Base-by-base conservation (phyloP, 1,284 basidiomycete species). In the Schizopora paradoxa region DNA sequence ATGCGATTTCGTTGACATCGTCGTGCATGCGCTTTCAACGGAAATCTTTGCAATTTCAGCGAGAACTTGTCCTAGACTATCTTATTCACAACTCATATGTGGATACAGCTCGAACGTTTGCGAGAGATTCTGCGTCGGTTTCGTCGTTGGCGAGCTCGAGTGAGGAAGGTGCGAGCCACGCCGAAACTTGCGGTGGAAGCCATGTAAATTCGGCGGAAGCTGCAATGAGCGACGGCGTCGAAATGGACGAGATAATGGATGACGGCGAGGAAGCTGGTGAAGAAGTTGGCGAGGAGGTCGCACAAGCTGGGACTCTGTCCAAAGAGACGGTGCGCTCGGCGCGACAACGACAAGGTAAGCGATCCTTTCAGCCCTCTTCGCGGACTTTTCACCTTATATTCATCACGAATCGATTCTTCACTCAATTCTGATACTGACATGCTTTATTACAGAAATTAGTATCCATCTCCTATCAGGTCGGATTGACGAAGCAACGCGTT, bases 1-100 rank as follows among this genome's bases (percentile, higher is more conserved):
- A n/a, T n/a, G n/a, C n/a, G n/a, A n/a, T n/a, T n/a, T n/a, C n/a
- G n/a, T n/a, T n/a, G n/a, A n/a, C n/a, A n/a, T n/a, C n/a, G n/a
- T n/a, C n/a, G n/a, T n/a, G n/a, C n/a, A n/a, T n/a, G n/a, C n/a
- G n/a, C n/a, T n/a, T n/a, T n/a, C n/a, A n/a, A n/a, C n/a, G n/a
- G n/a, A n/a, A n/a, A n/a, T n/a, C n/a, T n/a, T n/a, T n/a, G n/a
- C n/a, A n/a, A n/a, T 42, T 3, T 36, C 39, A 88, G 86, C 77
- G 81, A 40, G 65, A 74, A n/a, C 66, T 93, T 32, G 82, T 93
- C 5, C 68, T 91, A 38, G 84, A 91, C 57, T 93, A 91, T 57
- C 73, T 93, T 3, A 74, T 77, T 47, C 86, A 90, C 56, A 74
- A 77, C 35, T 82, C 83, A 49, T 88, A 83, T 61, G 74, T 78